Base-by-base conservation (phyloP, 805 yeast species). In the Teunomyces funiuensis region DNA sequence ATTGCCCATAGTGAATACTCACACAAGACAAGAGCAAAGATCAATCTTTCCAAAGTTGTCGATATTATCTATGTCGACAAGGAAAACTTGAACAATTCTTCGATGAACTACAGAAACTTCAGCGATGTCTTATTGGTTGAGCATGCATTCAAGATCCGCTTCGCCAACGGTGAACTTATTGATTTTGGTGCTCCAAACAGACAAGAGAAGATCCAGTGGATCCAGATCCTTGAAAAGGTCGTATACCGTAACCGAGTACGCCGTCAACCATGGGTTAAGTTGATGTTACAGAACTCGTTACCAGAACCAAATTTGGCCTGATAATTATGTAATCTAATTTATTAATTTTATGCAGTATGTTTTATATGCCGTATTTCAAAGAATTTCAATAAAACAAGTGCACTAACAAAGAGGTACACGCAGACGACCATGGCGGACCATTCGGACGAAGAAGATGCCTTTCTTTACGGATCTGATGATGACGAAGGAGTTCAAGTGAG, bases 131-230 rank as follows among this genome's bases (percentile, higher is more conserved):
- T 83, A 28, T 61, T 82, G 37, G 68, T 83, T 56, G 83, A 82
- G 45, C 84, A 86, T 46, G 82, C 89, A 9, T 88, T 90, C 72
- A 83, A 83, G 54, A 63, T 90, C 37, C 66, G 71, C 46, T 90
- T 90, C 61, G 74, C 79, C 30, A 85, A 90, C 57, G 90, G 88
- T 4, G 97, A 90, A 61, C 69, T 78, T 3, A 85, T 90, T 39
- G 86, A 82, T 49, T 87, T 91, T 60, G 87, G 86, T n/a, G 91
- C 96, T 13, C 93, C 88, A 40, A 78, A 82, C 33, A 72, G 67
- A 34, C 69, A 60, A 13, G 84, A 80, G 36, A 84, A 82, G 63
- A 57, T 63, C 23, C 65, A 68, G 40, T 91, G 97, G 98, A 75
- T 84, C 39, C 52, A 61, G 3, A 60, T 73, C 1, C 61, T 90